Evolutionary conservation across 805 yeast genomes (phyloP).

Genomic region (Teunomyces panamensis): DNA sequence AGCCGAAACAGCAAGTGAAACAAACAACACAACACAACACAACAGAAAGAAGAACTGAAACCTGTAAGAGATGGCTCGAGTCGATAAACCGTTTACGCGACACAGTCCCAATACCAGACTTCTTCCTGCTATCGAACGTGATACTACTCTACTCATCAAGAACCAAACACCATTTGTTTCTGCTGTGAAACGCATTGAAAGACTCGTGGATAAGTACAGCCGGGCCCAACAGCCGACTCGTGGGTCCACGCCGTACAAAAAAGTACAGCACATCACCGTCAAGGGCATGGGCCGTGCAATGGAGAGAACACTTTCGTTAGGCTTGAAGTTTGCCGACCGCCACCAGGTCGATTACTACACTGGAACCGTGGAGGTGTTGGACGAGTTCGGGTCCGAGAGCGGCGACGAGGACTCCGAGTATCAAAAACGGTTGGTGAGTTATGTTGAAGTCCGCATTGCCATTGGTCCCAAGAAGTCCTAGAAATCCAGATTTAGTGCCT

Average conservation of each 20-base stretch:
- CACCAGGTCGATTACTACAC: conserved; percentile 60
- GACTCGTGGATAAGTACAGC: conserved; percentile 46
- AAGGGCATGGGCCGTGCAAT: conserved; percentile 75
- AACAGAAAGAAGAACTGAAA: neutral
- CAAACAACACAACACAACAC: neutral
- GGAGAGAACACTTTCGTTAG: conserved; percentile 61
- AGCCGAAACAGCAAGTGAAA: neutral
- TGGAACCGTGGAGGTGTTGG: conserved; percentile 64
- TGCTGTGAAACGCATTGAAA: conserved; percentile 62
- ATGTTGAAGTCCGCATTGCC: conserved; percentile 40
- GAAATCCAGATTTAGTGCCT: conserved; percentile 16
- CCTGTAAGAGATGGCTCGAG: neutral
- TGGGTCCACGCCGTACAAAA: conserved; percentile 34
- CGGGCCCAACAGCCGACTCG: conserved; percentile 19
- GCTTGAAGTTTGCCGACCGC: conserved; percentile 52
- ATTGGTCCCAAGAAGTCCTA: neutral
- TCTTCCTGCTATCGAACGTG: conserved; percentile 39
- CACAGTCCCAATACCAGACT: conserved; percentile 52
- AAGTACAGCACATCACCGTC: conserved; percentile 48
- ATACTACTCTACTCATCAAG: conserved; percentile 56
- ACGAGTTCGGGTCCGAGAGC: conserved; percentile 48
- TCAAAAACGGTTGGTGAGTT: conserved; percentile 46
- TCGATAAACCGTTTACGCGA: conserved; percentile 29
- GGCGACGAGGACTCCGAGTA: conserved; percentile 30
- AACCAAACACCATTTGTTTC: conserved; percentile 69